Percentiles rank a stretch among this genome's conserved stretches.
These are phyloP conservation scores for Elsinoe australis DNA, from an alignment of 2,329 filamentous ascomycete genomes.

Conservation along the genomic window DNA sequence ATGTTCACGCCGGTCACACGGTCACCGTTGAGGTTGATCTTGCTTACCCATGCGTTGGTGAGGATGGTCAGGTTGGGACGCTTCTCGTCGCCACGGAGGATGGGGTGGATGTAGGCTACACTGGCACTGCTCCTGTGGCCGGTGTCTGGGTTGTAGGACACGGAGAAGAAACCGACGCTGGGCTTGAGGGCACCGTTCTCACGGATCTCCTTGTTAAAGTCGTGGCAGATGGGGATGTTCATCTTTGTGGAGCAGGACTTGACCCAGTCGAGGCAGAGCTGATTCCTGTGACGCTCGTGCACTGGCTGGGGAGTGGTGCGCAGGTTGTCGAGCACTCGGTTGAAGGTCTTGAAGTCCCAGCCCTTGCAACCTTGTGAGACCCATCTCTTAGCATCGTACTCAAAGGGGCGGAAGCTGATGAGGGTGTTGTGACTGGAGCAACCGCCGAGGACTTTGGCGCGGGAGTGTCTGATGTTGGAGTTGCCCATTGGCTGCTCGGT, in stretches of 20 bases:
- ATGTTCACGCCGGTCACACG: constrained; percentile 67
- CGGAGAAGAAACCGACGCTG: constrained; percentile 82
- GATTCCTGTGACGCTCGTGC: constrained; percentile 75
- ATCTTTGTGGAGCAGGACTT: constrained; percentile 69
- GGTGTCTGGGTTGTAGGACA: constrained; percentile 85
- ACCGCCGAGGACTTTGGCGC: constrained; percentile 84
- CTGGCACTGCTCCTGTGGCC: constrained; percentile 77
- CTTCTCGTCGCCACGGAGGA: constrained; percentile 73
- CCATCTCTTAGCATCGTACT: constrained; percentile 82
- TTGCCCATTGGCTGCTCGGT: constrained; percentile 87
- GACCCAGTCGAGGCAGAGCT: constrained; percentile 88
- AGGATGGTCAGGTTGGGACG: constrained; percentile 77
- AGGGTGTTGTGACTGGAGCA: constrained; percentile 92
- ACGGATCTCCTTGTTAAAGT: constrained; percentile 81
- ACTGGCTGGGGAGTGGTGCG: constrained; percentile 88
- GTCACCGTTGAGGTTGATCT: constrained; percentile 63
- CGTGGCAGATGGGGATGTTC: constrained; percentile 69
- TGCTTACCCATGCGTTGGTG: constrained; percentile 81
- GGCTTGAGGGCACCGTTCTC: constrained; percentile 63
- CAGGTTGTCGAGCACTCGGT: constrained; percentile 70
- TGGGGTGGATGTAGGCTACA: constrained; percentile 88
- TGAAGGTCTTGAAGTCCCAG: constrained; percentile 82
- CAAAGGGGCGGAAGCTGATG: constrained; percentile 85
- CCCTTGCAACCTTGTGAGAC: constrained; percentile 71
- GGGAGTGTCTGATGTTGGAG: constrained; percentile 83